Conservation (phyloP, 83 land plant genomes). For the Larix sibirica region DNA sequence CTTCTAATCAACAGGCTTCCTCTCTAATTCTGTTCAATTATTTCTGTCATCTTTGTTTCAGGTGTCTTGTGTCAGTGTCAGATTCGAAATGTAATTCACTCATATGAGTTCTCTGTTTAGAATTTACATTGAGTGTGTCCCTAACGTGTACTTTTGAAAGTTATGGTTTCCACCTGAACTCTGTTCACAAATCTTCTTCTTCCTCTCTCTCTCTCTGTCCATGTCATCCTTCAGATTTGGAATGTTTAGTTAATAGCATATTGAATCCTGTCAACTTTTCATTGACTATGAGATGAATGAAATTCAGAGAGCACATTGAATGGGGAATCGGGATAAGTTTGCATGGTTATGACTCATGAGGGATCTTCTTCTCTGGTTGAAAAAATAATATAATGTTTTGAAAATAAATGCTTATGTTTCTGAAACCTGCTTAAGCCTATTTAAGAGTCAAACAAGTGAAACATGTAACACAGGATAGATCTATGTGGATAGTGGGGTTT, state of each 20-base stretch:
- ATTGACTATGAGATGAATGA: background rate
- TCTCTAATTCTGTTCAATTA: background rate
- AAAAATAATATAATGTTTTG: too few relatives aligned
- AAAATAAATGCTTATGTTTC: background rate
- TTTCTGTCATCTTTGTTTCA: constrained; percentile 2
- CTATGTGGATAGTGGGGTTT: background rate
- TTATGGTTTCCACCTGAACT: background rate
- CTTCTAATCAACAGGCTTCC: background rate
- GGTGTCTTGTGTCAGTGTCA: background rate
- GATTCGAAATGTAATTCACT: too few relatives aligned
- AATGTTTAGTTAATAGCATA: background rate
- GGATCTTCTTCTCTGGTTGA: too few relatives aligned
- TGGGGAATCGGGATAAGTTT: background rate
- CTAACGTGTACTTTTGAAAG: background rate
- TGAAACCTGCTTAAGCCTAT: background rate
- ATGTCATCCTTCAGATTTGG: background rate
- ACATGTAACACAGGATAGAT: background rate
- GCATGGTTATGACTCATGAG: background rate
- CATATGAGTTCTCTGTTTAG: background rate
- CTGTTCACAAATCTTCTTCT: background rate
- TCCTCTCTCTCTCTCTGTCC: background rate
- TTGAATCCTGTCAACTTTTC: background rate
- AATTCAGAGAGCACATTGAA: background rate
- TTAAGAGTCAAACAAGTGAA: background rate
- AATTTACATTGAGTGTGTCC: background rate